Conservation (phyloP, 441 rosid species). For the Eutrema salsugineum region DNA sequence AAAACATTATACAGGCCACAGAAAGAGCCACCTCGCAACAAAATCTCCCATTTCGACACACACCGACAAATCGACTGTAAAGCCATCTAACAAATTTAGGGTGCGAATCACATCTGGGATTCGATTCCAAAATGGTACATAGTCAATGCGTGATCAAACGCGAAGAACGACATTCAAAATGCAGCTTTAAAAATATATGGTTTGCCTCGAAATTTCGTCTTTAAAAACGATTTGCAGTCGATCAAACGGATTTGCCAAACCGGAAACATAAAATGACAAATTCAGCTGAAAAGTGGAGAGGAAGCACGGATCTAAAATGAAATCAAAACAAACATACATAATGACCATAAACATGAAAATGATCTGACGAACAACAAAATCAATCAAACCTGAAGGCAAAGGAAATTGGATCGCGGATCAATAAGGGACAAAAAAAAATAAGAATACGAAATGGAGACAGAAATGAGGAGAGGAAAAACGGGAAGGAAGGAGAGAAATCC, state of each 20-base stretch:
- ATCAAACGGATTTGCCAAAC: neutral
- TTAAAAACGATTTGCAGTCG: neutral
- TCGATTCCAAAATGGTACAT: neutral
- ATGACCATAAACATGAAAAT: conserved; percentile 21
- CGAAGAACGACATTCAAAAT: neutral
- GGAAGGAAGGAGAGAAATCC: neutral
- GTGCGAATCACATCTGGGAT: neutral
- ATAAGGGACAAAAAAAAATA: neutral
- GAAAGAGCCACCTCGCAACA: neutral
- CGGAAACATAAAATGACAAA: neutral
- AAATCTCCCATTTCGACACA: neutral
- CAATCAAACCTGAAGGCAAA: conserved; percentile 21
- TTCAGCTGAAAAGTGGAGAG: conserved; percentile 1
- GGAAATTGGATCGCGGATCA: conserved; percentile 18
- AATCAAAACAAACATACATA: neutral
- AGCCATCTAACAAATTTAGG: neutral
- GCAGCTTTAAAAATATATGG: neutral
- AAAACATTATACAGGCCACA: neutral
- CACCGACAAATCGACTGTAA: neutral
- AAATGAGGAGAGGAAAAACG: conserved; percentile 9
- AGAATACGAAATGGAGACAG: neutral
- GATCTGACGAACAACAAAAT: conserved; percentile 6
- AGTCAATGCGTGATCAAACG: neutral
- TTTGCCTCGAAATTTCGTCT: neutral
- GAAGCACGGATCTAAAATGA: neutral